A percentile compares a stretch with the other conserved stretches of the same genome.
phyloP scores from a whole-genome alignment of 202 grass and related monocot genomes.

The Carex arenaria region DNA sequence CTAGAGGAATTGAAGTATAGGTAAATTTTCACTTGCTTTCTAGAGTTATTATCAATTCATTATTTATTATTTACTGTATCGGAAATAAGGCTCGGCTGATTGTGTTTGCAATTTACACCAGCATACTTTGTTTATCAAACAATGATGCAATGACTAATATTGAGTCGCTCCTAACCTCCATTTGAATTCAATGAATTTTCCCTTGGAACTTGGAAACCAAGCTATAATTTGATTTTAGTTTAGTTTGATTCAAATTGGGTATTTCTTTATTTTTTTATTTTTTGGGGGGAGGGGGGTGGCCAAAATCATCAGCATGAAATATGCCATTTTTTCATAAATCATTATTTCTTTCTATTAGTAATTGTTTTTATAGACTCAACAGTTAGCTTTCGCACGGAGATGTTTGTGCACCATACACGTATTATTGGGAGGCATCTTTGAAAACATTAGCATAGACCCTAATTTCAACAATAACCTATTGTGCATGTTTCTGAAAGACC shows the following conservation, averaged over 20 bases:
- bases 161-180: not conserved
- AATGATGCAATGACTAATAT: not conserved
- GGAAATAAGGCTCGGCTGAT: not conserved
- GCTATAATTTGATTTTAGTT: not conserved
- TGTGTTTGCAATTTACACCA: not conserved
- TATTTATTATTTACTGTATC: not conserved
- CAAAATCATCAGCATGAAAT: not conserved
- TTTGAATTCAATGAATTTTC: not conserved
- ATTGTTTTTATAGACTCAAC: not conserved
- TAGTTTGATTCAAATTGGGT: not conserved
- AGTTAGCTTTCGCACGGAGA: not conserved
- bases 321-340: not conserved
- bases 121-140: not conserved
- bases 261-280: not conserved
- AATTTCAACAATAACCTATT: not conserved
- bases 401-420: not conserved
- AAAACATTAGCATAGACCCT: not conserved
- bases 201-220: not conserved
- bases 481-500: slow-evolving; percentile 21
- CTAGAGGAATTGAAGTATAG: slow-evolving; percentile 89
- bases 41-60: slow-evolving; percentile 20
- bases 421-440: not conserved
- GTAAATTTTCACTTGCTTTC: slow-evolving; percentile 23
- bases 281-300: not conserved
- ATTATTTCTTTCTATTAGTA: not conserved